phyloP scores from a whole-genome alignment of 2,329 filamentous ascomycete genomes.

The Pseudogymnoascus destructans region DNA sequence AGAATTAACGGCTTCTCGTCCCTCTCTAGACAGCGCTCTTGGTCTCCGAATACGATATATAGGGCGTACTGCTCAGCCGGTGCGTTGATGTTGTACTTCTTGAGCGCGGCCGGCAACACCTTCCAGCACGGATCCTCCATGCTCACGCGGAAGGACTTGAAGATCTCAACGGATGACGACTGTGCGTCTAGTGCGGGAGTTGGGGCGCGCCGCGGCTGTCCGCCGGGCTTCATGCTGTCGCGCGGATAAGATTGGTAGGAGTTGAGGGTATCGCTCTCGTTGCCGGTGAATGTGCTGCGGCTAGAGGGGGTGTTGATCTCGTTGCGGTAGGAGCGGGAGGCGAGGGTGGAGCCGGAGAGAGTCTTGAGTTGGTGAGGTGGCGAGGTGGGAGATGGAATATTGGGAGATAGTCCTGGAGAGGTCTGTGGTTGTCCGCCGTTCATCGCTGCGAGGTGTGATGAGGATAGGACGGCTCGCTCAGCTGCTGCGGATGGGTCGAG shows the following conservation, averaged over 20 bases:
- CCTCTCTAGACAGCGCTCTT: conserved; percentile 82
- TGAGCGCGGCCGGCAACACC: conserved; percentile 85
- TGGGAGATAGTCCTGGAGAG: conserved; percentile 47
- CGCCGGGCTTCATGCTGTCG: conserved; percentile 24
- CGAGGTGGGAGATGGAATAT: conserved; percentile 52
- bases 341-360: conserved; percentile 34
- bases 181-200: conserved; percentile 51
- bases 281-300: conserved; percentile 42
- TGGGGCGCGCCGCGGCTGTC: conserved; percentile 41
- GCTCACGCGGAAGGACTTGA: conserved; percentile 95
- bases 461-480: conserved; percentile 51
- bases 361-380: conserved; percentile 34
- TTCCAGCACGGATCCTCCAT: conserved; percentile 98
- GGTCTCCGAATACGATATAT: conserved; percentile 98
- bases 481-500: conserved; percentile 58
- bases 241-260: conserved; percentile 17
- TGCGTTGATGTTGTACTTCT: conserved; percentile 96
- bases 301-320: conserved; percentile 42
- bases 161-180: conserved; percentile 69
- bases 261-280: conserved; percentile 29
- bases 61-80: conserved; percentile 96
- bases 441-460: conserved; percentile 57
- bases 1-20: conserved; percentile 90
- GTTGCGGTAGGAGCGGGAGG: conserved; percentile 45
- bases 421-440: conserved; percentile 46